Evolutionary conservation across 2,329 filamentous ascomycete species (phyloP).

Genomic region (Aureobasidium pullulans): DNA sequence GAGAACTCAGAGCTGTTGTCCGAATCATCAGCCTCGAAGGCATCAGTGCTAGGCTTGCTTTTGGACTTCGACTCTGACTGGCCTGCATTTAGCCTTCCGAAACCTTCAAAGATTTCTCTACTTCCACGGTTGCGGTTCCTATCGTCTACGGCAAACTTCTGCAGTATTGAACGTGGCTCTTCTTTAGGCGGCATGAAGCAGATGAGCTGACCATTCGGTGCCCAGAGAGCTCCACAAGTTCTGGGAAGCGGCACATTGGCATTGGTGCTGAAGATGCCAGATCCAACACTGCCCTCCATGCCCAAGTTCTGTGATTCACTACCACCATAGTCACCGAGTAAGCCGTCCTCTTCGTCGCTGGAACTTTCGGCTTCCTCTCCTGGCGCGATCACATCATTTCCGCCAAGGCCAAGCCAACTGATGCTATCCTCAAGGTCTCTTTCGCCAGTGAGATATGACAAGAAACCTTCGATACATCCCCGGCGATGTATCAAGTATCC

Average conservation of each 20-base stretch:
- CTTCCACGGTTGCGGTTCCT: conserved; percentile 33
- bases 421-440: conserved; percentile 51
- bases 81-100: conserved; percentile 50
- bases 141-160: conserved; percentile 14
- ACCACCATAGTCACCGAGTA: conserved; percentile 32
- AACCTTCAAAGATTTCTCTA: conserved; percentile 54
- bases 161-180: conserved; percentile 36
- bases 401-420: conserved; percentile 43
- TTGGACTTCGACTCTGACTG: conserved; percentile 39
- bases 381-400: conserved; percentile 49
- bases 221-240: conserved; percentile 51
- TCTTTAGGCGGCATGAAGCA: conserved; percentile 51
- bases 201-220: conserved; percentile 48
- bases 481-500: conserved; percentile 45
- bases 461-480: conserved; percentile 54
- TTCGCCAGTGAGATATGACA: conserved; percentile 55
- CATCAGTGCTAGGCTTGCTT: neutral
- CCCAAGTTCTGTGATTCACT: conserved; percentile 26
- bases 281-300: conserved; percentile 32
- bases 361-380: conserved; percentile 57
- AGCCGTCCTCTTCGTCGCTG: conserved; percentile 42
- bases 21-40: conserved; percentile 17
- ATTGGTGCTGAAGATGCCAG: conserved; percentile 51
- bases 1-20: conserved; percentile 17
- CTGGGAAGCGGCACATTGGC: conserved; percentile 57